Conservation (phyloP, 257 asterid genomes). For the Penstemon eatonii region DNA sequence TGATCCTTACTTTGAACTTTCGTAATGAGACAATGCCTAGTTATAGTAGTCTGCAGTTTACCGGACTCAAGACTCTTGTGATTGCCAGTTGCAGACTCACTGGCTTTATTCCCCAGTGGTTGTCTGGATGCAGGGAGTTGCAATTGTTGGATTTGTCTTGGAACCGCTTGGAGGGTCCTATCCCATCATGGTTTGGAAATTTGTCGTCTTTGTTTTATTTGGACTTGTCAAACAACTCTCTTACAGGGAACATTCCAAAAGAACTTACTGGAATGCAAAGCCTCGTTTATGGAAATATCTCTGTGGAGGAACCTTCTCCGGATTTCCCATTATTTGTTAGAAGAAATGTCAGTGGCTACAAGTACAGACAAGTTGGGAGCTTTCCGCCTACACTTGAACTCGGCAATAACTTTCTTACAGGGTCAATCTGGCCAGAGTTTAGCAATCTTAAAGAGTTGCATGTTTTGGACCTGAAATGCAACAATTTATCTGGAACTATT, state of each 20-base stretch:
- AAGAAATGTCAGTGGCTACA: slow-evolving; percentile 43
- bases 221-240: slow-evolving; percentile 76
- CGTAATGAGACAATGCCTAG: slow-evolving; percentile 53
- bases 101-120: slow-evolving; percentile 71
- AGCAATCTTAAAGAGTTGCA: slow-evolving; percentile 64
- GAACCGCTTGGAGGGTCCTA: slow-evolving; percentile 61
- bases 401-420: slow-evolving; percentile 61
- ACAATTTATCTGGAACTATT: slow-evolving; percentile 61
- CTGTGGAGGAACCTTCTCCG: slow-evolving; percentile 42
- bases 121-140: slow-evolving; percentile 46
- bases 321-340: slow-evolving; percentile 59
- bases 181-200: slow-evolving; percentile 73
- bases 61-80: slow-evolving; percentile 52
- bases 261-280: slow-evolving; percentile 55
- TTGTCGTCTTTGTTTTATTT: slow-evolving; percentile 61
- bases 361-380: slow-evolving; percentile 53
- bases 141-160: slow-evolving; percentile 71
- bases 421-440: slow-evolving; percentile 73
- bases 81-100: slow-evolving; percentile 74
- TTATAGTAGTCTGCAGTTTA: slow-evolving; percentile 48
- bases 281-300: slow-evolving; percentile 43
- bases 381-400: slow-evolving; percentile 73
- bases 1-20: slow-evolving; percentile 68
- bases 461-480: slow-evolving; percentile 61
- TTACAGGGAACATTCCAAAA: slow-evolving; percentile 60